Conservation (phyloP, 768 basidiomycete species). For the Xerocomellus chrysenteron region DNA sequence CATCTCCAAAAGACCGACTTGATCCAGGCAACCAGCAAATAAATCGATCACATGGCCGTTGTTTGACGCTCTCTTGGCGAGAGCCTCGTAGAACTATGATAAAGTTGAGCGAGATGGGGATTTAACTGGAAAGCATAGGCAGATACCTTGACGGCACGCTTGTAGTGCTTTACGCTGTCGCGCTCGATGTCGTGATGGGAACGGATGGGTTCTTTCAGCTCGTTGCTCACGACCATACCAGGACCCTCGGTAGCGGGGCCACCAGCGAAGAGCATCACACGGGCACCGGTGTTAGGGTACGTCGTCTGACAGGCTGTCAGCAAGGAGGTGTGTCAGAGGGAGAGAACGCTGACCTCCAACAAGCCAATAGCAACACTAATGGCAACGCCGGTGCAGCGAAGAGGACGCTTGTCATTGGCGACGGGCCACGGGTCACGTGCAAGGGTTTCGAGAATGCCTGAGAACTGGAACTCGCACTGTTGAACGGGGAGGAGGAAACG, state of each 20-base stretch:
- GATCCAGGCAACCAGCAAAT: conserved; percentile 96
- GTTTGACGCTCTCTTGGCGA: conserved; percentile 89
- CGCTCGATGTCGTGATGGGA: conserved; percentile 99
- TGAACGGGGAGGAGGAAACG: conserved; percentile 90
- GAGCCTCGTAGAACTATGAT: conserved; percentile 86
- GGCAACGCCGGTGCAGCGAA: conserved; percentile 95
- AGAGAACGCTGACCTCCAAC: conserved; percentile 59
- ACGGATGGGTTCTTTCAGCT: conserved; percentile 95
- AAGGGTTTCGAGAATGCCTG: conserved; percentile 85
- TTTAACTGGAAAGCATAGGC: background rate
- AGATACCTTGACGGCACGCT: conserved; percentile 89
- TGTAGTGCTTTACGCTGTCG: conserved; percentile 95
- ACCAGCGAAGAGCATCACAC: conserved; percentile 95
- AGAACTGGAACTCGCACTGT: conserved; percentile 95
- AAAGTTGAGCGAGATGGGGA: background rate
- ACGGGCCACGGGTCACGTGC: conserved; percentile 97
- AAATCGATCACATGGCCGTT: conserved; percentile 95
- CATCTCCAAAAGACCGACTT: conserved; percentile 98
- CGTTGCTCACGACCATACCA: conserved; percentile 93
- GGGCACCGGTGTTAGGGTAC: conserved; percentile 93
- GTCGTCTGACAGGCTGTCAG: conserved; percentile 50
- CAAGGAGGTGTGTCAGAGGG: background rate
- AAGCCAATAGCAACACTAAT: conserved; percentile 90
- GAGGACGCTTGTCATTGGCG: conserved; percentile 86
- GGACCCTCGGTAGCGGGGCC: conserved; percentile 97